Evolutionary conservation across 306 rosid genomes (phyloP).

Genomic region (Trichosanthes cucumerina): DNA sequence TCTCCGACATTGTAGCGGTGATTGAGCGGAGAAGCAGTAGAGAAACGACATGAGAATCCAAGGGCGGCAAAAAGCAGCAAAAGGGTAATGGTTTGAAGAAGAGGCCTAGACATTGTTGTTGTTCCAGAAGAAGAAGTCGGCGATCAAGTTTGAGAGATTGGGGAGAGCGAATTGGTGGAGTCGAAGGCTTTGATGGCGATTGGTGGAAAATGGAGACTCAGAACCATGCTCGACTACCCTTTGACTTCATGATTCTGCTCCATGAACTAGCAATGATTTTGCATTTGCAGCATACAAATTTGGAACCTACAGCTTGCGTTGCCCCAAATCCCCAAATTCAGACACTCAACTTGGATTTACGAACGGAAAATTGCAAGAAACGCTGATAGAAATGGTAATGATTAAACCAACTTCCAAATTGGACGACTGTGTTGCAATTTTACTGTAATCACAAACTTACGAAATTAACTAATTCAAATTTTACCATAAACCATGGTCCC

Average conservation of each 20-base stretch:
- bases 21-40: slow-evolving; percentile 34
- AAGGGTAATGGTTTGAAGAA: slow-evolving; percentile 14
- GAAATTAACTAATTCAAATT: no score
- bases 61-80: slow-evolving; percentile 22
- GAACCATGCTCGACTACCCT: neutral
- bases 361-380: neutral
- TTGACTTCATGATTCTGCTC: neutral
- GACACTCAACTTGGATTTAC: neutral
- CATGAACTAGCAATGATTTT: neutral
- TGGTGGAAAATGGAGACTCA: neutral
- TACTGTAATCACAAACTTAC: no score
- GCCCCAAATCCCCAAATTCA: neutral
- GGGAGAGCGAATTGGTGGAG: neutral
- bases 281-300: neutral
- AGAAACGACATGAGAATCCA: slow-evolving; percentile 12
- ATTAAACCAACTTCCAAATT: neutral
- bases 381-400: neutral
- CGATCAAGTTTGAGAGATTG: neutral
- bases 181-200: neutral
- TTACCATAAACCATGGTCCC: no score
- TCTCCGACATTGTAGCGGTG: slow-evolving; percentile 56
- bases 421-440: neutral
- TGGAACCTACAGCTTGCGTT: neutral
- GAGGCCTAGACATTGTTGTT: slow-evolving; percentile 37
- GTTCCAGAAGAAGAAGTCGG: slow-evolving; percentile 11